These are phyloP conservation scores for Rugosomyces carneus DNA, from an alignment of 1,284 basidiomycete species.

Conservation along the genomic window DNA sequence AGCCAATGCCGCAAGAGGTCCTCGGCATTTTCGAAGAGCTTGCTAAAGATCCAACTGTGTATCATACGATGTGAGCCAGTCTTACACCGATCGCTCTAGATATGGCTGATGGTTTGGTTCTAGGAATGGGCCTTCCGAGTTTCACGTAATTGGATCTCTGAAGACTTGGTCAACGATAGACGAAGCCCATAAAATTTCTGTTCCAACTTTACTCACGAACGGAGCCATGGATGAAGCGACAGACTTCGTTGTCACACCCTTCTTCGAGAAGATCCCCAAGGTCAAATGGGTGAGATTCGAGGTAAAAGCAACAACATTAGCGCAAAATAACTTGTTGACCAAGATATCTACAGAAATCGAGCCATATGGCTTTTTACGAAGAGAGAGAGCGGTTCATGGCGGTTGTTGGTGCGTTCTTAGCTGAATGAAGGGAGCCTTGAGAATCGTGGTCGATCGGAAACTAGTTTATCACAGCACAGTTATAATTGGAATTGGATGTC, in stretches of 20 bases:
- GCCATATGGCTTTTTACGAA: neutral
- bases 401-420: neutral
- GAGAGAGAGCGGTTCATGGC: neutral
- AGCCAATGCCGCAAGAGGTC: conserved; percentile 37
- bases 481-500: too few species aligned
- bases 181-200: conserved; percentile 37
- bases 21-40: conserved; percentile 27
- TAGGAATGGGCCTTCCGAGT: conserved; percentile 50
- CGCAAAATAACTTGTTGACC: neutral
- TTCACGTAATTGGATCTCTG: conserved; percentile 40
- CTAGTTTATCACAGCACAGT: too few species aligned
- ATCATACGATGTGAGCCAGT: conserved; percentile 28
- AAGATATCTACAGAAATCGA: neutral
- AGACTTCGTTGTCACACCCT: conserved; percentile 38
- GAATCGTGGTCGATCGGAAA: too few species aligned
- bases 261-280: conserved; percentile 37
- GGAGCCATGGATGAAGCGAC: conserved; percentile 45
- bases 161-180: conserved; percentile 43
- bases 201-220: conserved; percentile 47
- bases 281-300: conserved; percentile 36
- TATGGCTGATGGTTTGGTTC: neutral
- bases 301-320: neutral
- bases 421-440: neutral
- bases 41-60: conserved; percentile 43
- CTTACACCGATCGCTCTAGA: neutral